A percentile compares a stretch with the other conserved stretches of the same genome.
phyloP scores from a whole-genome alignment of 768 basidiomycete species.

The Podaxis sp. region DNA sequence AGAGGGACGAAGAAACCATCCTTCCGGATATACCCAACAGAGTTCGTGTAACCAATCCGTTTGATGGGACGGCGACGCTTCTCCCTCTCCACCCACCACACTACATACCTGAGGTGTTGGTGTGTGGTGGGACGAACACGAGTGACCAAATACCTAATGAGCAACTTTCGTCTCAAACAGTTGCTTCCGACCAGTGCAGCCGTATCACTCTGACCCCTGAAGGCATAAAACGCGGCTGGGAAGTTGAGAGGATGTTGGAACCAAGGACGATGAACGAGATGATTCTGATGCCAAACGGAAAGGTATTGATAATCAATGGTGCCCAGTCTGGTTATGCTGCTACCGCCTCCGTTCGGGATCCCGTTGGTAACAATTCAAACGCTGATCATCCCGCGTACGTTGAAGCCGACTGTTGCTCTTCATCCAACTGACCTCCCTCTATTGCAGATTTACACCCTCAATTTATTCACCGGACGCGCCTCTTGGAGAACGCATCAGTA shows the following conservation, averaged over 20 bases:
- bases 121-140: slow-evolving; percentile 43
- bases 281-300: slow-evolving; percentile 42
- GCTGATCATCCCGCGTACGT: slow-evolving; percentile 31
- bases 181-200: slow-evolving; percentile 42
- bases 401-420: background rate
- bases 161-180: slow-evolving; percentile 37
- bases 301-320: slow-evolving; percentile 43
- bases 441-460: slow-evolving; percentile 34
- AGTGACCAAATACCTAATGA: slow-evolving; percentile 27
- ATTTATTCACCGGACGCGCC: slow-evolving; percentile 45
- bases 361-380: slow-evolving; percentile 26
- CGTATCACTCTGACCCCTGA: slow-evolving; percentile 38
- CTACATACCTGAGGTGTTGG: slow-evolving; percentile 43
- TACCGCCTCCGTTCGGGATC: slow-evolving; percentile 29
- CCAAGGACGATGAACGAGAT: slow-evolving; percentile 38
- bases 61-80: slow-evolving; percentile 34
- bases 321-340: slow-evolving; percentile 42
- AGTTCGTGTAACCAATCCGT: slow-evolving; percentile 39
- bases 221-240: slow-evolving; percentile 44
- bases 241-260: slow-evolving; percentile 42
- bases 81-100: slow-evolving; percentile 35
- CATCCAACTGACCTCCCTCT: background rate
- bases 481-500: slow-evolving; percentile 46
- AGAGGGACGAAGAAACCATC: slow-evolving; percentile 34
- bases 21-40: slow-evolving; percentile 43